A percentile compares a stretch with the other conserved stretches of the same genome.
Evolutionary conservation across 2,329 filamentous ascomycete species (phyloP).

Genomic region (Alternaria arborescens): DNA sequence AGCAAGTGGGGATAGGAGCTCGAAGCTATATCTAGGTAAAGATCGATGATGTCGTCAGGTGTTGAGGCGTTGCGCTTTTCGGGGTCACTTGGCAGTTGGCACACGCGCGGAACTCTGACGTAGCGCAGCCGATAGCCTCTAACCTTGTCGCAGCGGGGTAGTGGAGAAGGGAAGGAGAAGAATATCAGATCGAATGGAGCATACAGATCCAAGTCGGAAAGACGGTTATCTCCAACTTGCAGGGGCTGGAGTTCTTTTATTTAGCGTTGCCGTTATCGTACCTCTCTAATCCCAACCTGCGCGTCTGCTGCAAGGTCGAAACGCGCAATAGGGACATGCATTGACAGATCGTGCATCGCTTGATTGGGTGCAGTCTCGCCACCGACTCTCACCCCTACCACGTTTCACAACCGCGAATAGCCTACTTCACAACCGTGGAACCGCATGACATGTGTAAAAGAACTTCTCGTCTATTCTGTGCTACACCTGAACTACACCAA

Average conservation of each 20-base stretch:
- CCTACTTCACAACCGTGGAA: neutral
- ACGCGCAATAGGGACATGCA: conserved; percentile 34
- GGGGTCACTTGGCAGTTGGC: conserved; percentile 13
- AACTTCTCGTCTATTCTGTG: neutral
- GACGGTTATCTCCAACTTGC: conserved; percentile 3
- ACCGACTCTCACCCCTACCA: conserved; percentile 27
- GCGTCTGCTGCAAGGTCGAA: conserved; percentile 29
- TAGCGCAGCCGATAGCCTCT: conserved; percentile 33
- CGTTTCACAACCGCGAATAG: conserved; percentile 13
- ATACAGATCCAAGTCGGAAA: neutral
- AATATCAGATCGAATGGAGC: neutral
- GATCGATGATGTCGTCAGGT: conserved; percentile 18
- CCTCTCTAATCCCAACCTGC: conserved; percentile 24
- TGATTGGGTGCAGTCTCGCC: conserved; percentile 40
- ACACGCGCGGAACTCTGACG: conserved; percentile 27
- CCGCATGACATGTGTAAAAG: conserved; percentile 8
- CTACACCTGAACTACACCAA: neutral
- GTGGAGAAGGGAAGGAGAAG: conserved; percentile 3
- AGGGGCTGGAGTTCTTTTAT: conserved; percentile 19
- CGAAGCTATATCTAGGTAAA: conserved; percentile 3
- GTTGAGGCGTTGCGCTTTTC: conserved; percentile 27
- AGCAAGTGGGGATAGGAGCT: neutral
- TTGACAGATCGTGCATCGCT: conserved; percentile 35
- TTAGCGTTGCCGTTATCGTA: conserved; percentile 34
- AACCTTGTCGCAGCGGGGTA: conserved; percentile 14